A percentile compares a stretch with the other conserved stretches of the same genome.
These are phyloP conservation scores for Starmerella floricola DNA, from an alignment of 805 yeast genomes.

Conservation along the genomic window DNA sequence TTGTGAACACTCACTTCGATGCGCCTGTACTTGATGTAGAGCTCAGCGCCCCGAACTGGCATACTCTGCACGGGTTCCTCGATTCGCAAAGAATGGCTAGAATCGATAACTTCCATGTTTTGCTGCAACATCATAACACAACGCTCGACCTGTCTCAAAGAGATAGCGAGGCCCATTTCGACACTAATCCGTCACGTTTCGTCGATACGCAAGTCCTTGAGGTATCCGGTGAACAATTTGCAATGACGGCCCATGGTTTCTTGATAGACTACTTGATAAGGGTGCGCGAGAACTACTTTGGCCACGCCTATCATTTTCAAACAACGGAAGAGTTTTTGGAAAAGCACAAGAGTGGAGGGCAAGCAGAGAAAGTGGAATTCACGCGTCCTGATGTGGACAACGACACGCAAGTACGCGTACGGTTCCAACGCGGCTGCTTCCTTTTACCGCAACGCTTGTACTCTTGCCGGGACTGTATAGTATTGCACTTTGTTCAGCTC, in stretches of 20 bases:
- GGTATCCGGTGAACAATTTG: conserved; percentile 53
- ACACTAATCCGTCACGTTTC: conserved; percentile 32
- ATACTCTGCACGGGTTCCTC: conserved; percentile 64
- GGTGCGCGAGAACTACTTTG: conserved; percentile 80
- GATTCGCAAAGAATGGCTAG: conserved; percentile 52
- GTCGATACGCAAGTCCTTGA: conserved; percentile 53
- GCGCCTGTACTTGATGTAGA: conserved; percentile 50
- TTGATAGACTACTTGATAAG: conserved; percentile 62
- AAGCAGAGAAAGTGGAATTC: conserved; percentile 6
- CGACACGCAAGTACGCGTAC: conserved; percentile 63
- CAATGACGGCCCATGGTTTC: conserved; percentile 67
- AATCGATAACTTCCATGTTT: conserved; percentile 46
- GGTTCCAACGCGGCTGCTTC: conserved; percentile 56
- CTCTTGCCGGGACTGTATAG: conserved; percentile 47
- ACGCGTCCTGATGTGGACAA: conserved; percentile 44
- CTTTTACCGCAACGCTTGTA: conserved; percentile 65
- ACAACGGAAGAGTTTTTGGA: conserved; percentile 66
- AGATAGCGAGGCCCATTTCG: conserved; percentile 24
- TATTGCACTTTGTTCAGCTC: conserved; percentile 49
- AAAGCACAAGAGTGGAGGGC: neutral
- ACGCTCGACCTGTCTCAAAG: conserved; percentile 34
- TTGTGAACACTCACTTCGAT: conserved; percentile 18
- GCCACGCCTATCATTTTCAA: conserved; percentile 67
- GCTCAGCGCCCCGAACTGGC: conserved; percentile 84
- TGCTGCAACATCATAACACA: conserved; percentile 51